These are phyloP conservation scores for Fusarium sp. DNA, from an alignment of 2,329 filamentous ascomycete species.

Conservation along the genomic window DNA sequence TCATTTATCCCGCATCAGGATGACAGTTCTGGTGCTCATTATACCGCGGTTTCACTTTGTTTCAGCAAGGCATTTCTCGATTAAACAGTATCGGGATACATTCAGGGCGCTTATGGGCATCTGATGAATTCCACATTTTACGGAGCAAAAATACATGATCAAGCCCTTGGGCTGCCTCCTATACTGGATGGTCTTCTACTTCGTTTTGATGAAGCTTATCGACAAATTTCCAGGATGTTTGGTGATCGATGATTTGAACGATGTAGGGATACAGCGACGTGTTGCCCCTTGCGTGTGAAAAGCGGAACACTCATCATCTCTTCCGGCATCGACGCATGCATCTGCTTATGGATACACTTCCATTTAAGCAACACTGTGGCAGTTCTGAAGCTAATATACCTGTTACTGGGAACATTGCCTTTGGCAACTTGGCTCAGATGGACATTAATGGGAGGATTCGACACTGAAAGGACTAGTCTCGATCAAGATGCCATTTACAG, in stretches of 20 bases:
- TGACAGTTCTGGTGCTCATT: conserved; percentile 8
- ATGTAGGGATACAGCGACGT: background rate
- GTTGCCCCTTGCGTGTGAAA: conserved; percentile 4
- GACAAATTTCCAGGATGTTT: background rate
- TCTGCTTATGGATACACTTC: too few species aligned
- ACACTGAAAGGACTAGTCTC: too few species aligned
- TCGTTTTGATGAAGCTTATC: background rate
- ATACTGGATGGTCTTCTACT: background rate
- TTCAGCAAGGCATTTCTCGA: conserved; percentile 21
- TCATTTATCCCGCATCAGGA: conserved; percentile 4
- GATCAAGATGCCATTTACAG: too few species aligned
- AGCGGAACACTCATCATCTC: background rate
- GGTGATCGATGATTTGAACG: background rate
- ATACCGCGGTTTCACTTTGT: conserved; percentile 35
- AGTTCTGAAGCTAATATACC: too few species aligned
- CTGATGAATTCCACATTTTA: background rate
- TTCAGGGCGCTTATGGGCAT: background rate
- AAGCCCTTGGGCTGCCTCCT: background rate
- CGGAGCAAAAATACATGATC: background rate
- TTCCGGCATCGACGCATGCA: background rate
- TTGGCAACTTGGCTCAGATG: too few species aligned
- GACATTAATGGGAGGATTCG: too few species aligned
- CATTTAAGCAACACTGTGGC: too few species aligned
- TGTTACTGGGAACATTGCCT: too few species aligned
- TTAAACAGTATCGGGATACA: conserved; percentile 18